Percentiles rank a stretch among this genome's conserved stretches.
Conservation (phyloP, 345 rosid genomes). For the Rhodamnia argentea region DNA sequence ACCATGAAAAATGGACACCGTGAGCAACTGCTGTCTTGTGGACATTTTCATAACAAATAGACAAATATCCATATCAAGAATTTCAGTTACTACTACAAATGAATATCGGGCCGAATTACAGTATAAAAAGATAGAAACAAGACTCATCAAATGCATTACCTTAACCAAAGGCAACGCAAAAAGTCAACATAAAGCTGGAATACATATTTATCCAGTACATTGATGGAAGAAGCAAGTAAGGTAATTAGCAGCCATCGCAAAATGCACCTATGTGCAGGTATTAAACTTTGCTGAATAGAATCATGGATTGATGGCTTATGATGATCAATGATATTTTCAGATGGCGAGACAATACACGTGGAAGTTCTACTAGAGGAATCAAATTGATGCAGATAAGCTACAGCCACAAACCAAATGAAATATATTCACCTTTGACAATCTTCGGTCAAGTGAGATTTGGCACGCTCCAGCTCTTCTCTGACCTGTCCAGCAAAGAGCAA, state of each 20-base stretch:
- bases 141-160: not conserved
- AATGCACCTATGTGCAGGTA: not conserved
- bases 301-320: not conserved
- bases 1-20: not conserved
- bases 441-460: not conserved
- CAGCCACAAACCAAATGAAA: not conserved
- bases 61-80: not conserved
- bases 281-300: not conserved
- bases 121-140: not conserved
- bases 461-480: not conserved
- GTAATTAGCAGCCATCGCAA: not conserved
- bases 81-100: not conserved
- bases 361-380: not conserved
- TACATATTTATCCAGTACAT: not conserved
- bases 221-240: not conserved
- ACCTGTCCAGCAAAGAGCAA: not conserved
- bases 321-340: not conserved
- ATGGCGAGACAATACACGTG: not conserved
- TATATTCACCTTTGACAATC: not conserved
- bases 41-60: not conserved
- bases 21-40: not conserved
- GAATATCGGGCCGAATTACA: not conserved
- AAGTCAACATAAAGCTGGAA: not conserved
- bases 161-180: not conserved
- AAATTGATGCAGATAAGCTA: not conserved